Base-by-base conservation (phyloP, 495 filamentous ascomycete species). In the Jackrogersella multiformis region DNA sequence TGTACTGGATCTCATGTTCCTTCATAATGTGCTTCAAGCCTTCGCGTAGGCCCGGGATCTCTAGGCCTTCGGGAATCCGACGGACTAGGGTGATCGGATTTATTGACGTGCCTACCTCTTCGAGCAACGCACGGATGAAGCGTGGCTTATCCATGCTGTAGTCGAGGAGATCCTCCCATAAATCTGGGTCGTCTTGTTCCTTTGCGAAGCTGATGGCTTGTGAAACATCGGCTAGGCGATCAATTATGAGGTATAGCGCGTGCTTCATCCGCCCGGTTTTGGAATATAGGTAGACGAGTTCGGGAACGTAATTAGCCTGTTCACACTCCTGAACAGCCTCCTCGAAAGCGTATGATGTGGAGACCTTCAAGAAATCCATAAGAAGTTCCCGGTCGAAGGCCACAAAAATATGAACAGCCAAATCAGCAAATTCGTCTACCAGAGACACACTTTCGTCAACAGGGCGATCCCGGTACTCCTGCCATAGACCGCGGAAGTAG, bases 131-230 rank as follows among this genome's bases (percentile, higher is more conserved):
- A 15, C 92, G 88, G 58, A 99, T 97, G 79, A 99, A 99, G 12
- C 85, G 85, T 0, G 95, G 95, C 67, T 96, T 96, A 76, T 97
- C 92, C 96, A 99, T 98, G 20, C 87, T 90, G 79, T 97, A 97
- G 61, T 93, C 86, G 18, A 99, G 87, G 8, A 99, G 84, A 70
- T 99, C 95, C 64, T 96, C 89, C 95, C 95, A 99, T 0, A 99
- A 84, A 68, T 94, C 91, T 0, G 87, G 86, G 61, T 98, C 94
- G 60, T 93, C 86, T 74, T 97, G 93, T 45, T 92, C 88, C 76
- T 97, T 97, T 48, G 93, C 93, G 65, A 98, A 99, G 6, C 89
- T 84, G 64, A 99, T 98, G 44, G 95, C 95, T 60, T 93, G 91
- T 4, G 88, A 90, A 41, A 98, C 92, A 69, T 98, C 93, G 57